Conservation (phyloP, 169 alveolate genomes). For the Plasmodium gonderi region DNA sequence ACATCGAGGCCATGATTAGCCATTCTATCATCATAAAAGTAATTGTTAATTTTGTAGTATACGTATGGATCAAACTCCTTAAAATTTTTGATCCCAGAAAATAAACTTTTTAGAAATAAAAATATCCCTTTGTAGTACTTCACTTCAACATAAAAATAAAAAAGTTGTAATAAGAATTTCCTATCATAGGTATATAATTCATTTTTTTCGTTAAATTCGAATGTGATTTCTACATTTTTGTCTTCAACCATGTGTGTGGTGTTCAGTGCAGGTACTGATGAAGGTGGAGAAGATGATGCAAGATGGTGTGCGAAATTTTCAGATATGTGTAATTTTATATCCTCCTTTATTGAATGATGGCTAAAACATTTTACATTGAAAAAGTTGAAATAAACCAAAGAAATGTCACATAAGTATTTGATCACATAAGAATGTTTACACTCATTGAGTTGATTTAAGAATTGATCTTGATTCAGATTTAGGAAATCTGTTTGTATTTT, state of each 20-base stretch:
- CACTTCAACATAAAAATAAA: constrained; percentile 20
- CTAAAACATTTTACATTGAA: not conserved
- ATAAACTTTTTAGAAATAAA: constrained; percentile 37
- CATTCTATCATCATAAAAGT: not conserved
- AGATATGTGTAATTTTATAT: not conserved
- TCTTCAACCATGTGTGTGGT: not conserved
- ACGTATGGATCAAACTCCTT: constrained; percentile 30
- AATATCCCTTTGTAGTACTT: constrained; percentile 49
- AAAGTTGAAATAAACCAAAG: constrained; percentile 38
- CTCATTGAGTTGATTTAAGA: constrained; percentile 10
- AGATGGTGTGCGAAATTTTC: not conserved
- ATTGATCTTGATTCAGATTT: not conserved
- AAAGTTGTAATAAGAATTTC: constrained; percentile 34
- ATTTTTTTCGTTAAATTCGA: constrained; percentile 24
- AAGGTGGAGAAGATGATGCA: not conserved
- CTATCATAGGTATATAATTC: constrained; percentile 2
- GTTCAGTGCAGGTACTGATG: no score
- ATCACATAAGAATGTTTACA: constrained; percentile 17
- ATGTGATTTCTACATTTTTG: not conserved
- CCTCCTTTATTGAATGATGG: not conserved
- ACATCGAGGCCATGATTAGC: not conserved
- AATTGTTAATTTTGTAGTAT: constrained; percentile 22
- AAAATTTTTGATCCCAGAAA: constrained; percentile 22
- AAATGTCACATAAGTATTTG: constrained; percentile 62
- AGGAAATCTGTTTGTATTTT: constrained; percentile 43